Evolutionary conservation across 805 yeast genomes (phyloP).

Genomic region (Ogataea salicorniae): DNA sequence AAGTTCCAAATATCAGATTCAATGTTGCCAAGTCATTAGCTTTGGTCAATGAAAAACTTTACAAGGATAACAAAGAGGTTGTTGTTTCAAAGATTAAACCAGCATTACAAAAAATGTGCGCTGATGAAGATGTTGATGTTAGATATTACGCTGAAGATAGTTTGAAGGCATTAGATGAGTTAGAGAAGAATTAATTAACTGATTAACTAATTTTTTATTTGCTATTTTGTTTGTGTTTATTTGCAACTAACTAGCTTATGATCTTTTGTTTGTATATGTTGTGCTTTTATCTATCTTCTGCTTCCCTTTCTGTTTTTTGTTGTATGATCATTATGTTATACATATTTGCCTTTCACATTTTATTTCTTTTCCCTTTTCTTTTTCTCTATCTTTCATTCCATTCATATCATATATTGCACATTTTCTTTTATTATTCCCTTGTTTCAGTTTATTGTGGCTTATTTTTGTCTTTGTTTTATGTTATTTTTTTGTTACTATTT

Average conservation of each 20-base stretch:
- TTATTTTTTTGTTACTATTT: too few relatives aligned
- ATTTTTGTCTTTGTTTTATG: too few relatives aligned
- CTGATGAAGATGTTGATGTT: slow-evolving; percentile 85
- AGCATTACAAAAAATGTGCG: slow-evolving; percentile 54
- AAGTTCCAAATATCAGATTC: slow-evolving; percentile 92
- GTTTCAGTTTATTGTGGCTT: too few relatives aligned
- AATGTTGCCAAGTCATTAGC: slow-evolving; percentile 86
- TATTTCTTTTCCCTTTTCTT: too few relatives aligned
- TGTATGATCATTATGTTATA: too few relatives aligned
- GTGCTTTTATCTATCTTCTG: not conserved
- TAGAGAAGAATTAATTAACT: slow-evolving; percentile 5
- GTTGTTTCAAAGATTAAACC: slow-evolving; percentile 54
- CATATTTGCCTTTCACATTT: too few relatives aligned
- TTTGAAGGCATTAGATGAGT: slow-evolving; percentile 14
- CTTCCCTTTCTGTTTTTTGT: not conserved
- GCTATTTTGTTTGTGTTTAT: not conserved
- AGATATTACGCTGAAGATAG: slow-evolving; percentile 72
- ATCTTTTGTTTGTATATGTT: not conserved
- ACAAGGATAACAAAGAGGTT: slow-evolving; percentile 30
- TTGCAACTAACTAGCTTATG: not conserved
- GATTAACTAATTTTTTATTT: not conserved
- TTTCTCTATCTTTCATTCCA: too few relatives aligned
- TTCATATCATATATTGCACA: too few relatives aligned
- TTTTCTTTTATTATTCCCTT: too few relatives aligned
- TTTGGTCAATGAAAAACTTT: slow-evolving; percentile 50